Conservation (phyloP, 2,329 filamentous ascomycete genomes). For the Botrytis fragariae region DNA sequence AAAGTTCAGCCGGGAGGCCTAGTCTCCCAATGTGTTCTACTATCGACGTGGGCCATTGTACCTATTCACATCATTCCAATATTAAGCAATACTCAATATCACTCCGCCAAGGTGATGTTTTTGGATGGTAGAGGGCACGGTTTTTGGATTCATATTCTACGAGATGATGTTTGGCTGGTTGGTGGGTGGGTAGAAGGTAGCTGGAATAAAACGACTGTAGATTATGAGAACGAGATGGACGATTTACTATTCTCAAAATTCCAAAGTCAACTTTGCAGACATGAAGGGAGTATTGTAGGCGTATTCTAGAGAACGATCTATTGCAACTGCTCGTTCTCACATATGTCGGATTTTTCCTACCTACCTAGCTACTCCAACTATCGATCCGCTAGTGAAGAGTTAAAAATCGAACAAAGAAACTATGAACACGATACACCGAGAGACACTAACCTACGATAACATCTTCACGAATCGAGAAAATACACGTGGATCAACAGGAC, state of each 20-base stretch:
- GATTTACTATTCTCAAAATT: neutral
- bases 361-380: no score
- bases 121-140: neutral
- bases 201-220: neutral
- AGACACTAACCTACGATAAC: neutral
- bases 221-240: neutral
- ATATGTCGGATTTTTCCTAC: rapidly evolving
- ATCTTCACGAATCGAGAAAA: neutral
- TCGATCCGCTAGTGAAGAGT: neutral
- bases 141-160: neutral
- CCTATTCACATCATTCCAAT: neutral
- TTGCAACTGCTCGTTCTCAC: neutral
- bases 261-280: rapidly evolving
- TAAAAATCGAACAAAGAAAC: neutral
- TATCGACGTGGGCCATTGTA: neutral
- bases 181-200: neutral
- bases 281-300: neutral
- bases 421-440: neutral
- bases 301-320: neutral
- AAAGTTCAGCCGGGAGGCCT: neutral
- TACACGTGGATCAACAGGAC: rapidly evolving
- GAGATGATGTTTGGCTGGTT: neutral
- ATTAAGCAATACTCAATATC: neutral
- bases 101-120: neutral
- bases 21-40: neutral